Base-by-base conservation (phyloP, 2,329 filamentous ascomycete species). In the Sclerotinia trifoliorum region DNA sequence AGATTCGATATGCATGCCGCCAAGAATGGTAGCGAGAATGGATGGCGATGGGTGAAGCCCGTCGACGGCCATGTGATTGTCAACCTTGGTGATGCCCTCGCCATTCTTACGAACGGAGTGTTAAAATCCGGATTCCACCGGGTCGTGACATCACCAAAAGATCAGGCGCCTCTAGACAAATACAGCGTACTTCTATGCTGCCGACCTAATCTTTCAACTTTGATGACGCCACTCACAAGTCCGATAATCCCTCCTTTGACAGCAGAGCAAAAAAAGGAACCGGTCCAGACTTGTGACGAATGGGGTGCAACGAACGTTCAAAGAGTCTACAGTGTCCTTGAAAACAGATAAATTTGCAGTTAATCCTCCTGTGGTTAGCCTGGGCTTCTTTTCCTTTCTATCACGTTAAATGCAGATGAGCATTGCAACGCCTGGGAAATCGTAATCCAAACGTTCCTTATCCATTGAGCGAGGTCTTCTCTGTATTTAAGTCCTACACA, bases 171-270 rank as follows among this genome's bases (percentile, higher is more conserved):
- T 24, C 46, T 60, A 10, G 17, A 60, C 21, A 60, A 39, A 26
- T 60, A 60, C 24, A 60, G 56, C 29, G 56, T 60, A 17, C 21
- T 60, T 44, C 42, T 39, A 11, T 26, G 44, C 26, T 21, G 35
- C 42, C 42, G 56, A 44, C 35, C 56, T 8, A 44, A 42, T 21
- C 21, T 44, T 26, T 32, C n/a, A 8, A 60, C 56, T 11, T 24
- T 60, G 56, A 60, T 60, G 56, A 46, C 11, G 39, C 42, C 35
- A 19, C 26, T 42, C 39, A 60, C 42, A 39, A 60, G 56, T 60
- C 35, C 42, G 5, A 44, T 60, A 2, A 44, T 60, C 26, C 35
- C 32, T 60, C 56, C 56, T 44, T 32, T 44, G 35, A 60, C 15
- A 7, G 32, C 21, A 21, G 56, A 60, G 56, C 19, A 60, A 21